Percentiles rank a stretch among this genome's conserved stretches.
phyloP scores from a whole-genome alignment of 2,329 filamentous ascomycete genomes.

The Fusarium vanettenii region DNA sequence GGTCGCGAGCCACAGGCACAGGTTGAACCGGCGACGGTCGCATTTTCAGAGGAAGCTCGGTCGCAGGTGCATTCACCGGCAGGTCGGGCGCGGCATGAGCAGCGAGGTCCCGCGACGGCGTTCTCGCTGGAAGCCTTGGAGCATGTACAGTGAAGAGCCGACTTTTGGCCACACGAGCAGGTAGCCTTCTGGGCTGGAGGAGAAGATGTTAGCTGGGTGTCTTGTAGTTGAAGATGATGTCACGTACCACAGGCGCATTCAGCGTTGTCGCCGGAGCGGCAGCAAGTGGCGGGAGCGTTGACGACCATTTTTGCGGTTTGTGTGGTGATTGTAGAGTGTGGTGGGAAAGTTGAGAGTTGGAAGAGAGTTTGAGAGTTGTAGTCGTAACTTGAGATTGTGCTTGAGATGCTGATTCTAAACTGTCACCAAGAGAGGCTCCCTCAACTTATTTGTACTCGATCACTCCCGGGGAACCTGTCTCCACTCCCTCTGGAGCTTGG shows the following conservation, averaged over 20 bases:
- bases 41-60: conserved; percentile 77
- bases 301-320: conserved; percentile 45
- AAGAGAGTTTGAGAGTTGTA: conserved; percentile 1
- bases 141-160: conserved; percentile 88
- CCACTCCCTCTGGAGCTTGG: conserved; percentile 29
- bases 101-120: conserved; percentile 75
- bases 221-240: not conserved
- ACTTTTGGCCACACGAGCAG: conserved; percentile 91
- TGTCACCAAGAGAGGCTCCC: conserved; percentile 6
- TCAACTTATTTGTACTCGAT: conserved; percentile 42
- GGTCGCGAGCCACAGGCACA: conserved; percentile 84
- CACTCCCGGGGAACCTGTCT: not conserved
- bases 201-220: not conserved
- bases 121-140: conserved; percentile 83
- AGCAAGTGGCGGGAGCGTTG: conserved; percentile 62
- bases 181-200: conserved; percentile 69
- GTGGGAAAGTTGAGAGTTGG: not conserved
- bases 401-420: not conserved
- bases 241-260: conserved; percentile 69
- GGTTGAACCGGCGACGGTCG: conserved; percentile 65
- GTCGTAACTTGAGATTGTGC: not conserved
- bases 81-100: conserved; percentile 85
- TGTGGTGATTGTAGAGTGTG: not conserved
- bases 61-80: conserved; percentile 87
- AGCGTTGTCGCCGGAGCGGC: conserved; percentile 61